Evolutionary conservation across 2,329 filamentous ascomycete genomes (phyloP), one percentile per base, ranked within the genome.

Genomic region (Nemania sp.): DNA sequence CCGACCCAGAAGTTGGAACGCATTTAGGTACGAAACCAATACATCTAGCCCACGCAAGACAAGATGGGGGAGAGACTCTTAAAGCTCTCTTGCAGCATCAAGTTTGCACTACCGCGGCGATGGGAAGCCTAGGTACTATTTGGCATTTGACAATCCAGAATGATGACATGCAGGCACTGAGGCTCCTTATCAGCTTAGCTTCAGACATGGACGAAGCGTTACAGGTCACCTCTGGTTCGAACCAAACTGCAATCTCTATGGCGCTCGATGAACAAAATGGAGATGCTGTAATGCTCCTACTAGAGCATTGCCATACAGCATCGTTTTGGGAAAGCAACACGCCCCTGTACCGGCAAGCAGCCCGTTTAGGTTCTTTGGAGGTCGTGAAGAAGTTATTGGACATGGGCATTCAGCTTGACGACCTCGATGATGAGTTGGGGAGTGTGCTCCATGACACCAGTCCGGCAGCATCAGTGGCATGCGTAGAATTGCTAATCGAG

Each of bases 311-410:
- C 53, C 38, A 41, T 38, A 51, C 53, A 38, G 2, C n/a, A 18
- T 35, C 27, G 15, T 64, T 64, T 29, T 64, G 52, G 53, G 51
- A 64, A 52, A 58, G 62, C n/a, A 35, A 41, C 18, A 22, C 11
- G 29, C 43, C 53, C n/a, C 15, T 64, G 4, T 64, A 64, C 43
- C 41, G 53, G 41, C 41, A 51, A 27, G 52, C 62, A n/a, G 62
- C 62, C 51, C 41, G 15, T 6, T n/a, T 52, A 24, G 62, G 62
- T 15, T 64, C 52, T 49, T 49, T 52, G 5, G 6, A 51, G 2
- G 24, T 64, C 5, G 41, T 64, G 41, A 38, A 52, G 15, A 56
- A 64, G 26, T 11, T 64, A 11, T n/a, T 57, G n/a, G 43, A 57
- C 13, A 22, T 64, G 7, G 62, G 62, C 20, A 52, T 64, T 43